Evolutionary conservation across 257 asterid species (phyloP).

Genomic region (Parsonsia alboflavescens): DNA sequence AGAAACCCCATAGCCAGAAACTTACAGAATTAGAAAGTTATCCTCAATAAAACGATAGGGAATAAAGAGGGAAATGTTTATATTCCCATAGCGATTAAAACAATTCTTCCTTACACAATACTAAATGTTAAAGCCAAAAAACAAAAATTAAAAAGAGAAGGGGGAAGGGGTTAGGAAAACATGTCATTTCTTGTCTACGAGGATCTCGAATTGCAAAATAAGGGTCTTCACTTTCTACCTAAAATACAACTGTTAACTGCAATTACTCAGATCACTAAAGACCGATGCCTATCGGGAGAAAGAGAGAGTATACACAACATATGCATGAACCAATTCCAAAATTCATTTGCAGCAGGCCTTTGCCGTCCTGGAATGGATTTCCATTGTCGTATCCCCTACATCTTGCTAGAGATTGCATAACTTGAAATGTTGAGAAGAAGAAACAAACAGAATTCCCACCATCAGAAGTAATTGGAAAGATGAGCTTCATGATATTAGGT

Average conservation of each 20-base stretch:
- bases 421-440: conserved; percentile 7
- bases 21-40: conserved; percentile 5
- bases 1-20: not conserved
- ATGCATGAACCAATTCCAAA: conserved; percentile 30
- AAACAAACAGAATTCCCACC: conserved; percentile 8
- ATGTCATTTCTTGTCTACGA: conserved; percentile 45
- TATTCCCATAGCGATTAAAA: conserved; percentile 42
- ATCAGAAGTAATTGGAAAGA: not conserved
- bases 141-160: conserved; percentile 11
- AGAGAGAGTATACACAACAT: conserved; percentile 30
- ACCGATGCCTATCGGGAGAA: conserved; percentile 36
- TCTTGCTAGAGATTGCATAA: conserved; percentile 9
- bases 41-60: conserved; percentile 9
- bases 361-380: conserved; percentile 26
- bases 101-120: conserved; percentile 63
- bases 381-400: conserved; percentile 3
- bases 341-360: conserved; percentile 31
- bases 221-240: conserved; percentile 54
- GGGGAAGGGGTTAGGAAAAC: conserved; percentile 19
- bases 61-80: conserved; percentile 22
- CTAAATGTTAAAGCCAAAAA: conserved; percentile 16
- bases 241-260: conserved; percentile 46
- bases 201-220: conserved; percentile 46
- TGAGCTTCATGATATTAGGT: conserved; percentile 8
- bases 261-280: conserved; percentile 35